Conservation (phyloP, 768 basidiomycete species). For the Leccinum subgranulosum region DNA sequence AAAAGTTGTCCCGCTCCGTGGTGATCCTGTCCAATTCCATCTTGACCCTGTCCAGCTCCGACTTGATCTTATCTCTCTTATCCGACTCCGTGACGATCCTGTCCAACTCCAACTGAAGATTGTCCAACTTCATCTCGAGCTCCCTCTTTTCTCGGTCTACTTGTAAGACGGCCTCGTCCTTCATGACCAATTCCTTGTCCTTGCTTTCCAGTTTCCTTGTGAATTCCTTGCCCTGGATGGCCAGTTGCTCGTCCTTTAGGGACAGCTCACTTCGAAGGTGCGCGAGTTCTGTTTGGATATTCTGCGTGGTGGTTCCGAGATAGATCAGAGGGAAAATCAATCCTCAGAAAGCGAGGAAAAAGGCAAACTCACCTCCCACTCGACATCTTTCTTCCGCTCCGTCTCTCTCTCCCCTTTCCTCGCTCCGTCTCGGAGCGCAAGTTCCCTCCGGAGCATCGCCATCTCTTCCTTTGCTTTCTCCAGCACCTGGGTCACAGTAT, state of each 20-base stretch:
- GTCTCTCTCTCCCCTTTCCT: neutral
- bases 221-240: neutral
- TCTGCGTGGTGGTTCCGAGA: neutral
- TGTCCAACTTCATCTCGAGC: constrained; percentile 40
- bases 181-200: neutral
- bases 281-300: neutral
- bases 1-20: neutral
- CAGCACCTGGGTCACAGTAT: constrained; percentile 25
- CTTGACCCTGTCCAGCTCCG: neutral
- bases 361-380: neutral
- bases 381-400: neutral
- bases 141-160: constrained; percentile 61
- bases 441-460: constrained; percentile 42
- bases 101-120: neutral
- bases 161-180: constrained; percentile 66
- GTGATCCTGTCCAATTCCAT: neutral
- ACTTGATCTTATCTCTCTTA: neutral
- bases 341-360: neutral
- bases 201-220: neutral
- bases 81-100: neutral
- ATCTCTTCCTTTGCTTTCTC: constrained; percentile 58
- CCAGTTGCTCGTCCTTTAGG: constrained; percentile 41
- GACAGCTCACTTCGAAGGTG: neutral
- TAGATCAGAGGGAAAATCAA: neutral
- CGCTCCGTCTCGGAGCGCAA: neutral